Conservation (phyloP, 352 stramenopile genomes). For the Phytophthora quininea region DNA sequence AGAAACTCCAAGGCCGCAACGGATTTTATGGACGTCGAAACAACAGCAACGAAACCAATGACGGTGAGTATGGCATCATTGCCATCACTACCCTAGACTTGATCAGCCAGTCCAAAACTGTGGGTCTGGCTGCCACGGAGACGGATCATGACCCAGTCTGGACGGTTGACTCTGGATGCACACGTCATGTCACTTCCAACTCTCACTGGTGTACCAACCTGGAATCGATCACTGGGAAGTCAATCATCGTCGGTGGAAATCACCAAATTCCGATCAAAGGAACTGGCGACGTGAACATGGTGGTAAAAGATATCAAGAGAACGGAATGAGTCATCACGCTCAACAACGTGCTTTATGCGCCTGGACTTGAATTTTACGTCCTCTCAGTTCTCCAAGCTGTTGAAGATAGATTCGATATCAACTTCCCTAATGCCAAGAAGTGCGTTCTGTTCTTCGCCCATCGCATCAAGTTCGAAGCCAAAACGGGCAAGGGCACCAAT, state of each 20-base stretch:
- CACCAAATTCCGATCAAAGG: neutral
- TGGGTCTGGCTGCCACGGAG: neutral
- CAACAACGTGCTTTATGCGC: constrained; percentile 3
- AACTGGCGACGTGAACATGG: too few relatives aligned
- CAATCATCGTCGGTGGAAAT: constrained; percentile 14
- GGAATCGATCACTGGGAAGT: neutral
- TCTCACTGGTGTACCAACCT: constrained; percentile 12
- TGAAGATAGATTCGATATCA: neutral
- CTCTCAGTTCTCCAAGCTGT: constrained; percentile 2
- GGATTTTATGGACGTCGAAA: constrained; percentile 9
- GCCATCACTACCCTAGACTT: constrained; percentile 14
- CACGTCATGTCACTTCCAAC: too few relatives aligned
- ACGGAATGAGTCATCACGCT: constrained; percentile 4
- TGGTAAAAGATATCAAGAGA: neutral
- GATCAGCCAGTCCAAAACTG: neutral
- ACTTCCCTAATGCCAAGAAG: neutral
- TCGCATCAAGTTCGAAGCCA: neutral
- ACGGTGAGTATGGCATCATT: constrained; percentile 13
- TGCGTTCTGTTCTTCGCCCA: too few relatives aligned
- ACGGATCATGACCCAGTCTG: neutral
- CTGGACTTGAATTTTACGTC: constrained; percentile 7
- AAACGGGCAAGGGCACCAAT: neutral
- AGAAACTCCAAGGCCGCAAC: neutral
- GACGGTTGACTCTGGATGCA: constrained; percentile 23
- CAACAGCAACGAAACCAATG: neutral